A percentile compares a stretch with the other conserved stretches of the same genome.
These are phyloP conservation scores for Somion occarium DNA, from an alignment of 1,284 basidiomycete species.

Conservation along the genomic window DNA sequence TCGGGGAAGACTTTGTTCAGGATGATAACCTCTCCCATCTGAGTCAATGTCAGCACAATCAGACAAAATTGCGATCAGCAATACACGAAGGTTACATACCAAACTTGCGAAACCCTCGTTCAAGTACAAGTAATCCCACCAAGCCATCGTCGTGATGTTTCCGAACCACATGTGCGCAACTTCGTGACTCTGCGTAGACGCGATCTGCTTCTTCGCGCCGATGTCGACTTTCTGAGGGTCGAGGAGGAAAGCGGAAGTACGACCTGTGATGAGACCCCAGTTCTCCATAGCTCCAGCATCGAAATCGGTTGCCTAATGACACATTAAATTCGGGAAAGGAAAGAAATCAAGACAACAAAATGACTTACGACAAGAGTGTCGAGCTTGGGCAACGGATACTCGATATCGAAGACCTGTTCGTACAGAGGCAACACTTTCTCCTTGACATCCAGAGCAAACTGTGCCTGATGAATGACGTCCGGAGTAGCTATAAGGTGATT, in stretches of 20 bases:
- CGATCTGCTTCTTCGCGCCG: constrained; percentile 76
- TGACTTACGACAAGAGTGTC: constrained; percentile 74
- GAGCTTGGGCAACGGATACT: constrained; percentile 90
- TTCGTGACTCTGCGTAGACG: constrained; percentile 79
- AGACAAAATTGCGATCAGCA: background rate
- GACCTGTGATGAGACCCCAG: constrained; percentile 91
- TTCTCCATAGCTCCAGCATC: constrained; percentile 96
- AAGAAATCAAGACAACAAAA: background rate
- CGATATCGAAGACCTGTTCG: constrained; percentile 88
- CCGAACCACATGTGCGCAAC: constrained; percentile 88
- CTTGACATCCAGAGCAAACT: constrained; percentile 88
- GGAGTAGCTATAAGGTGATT: constrained; percentile 61
- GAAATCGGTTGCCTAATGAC: constrained; percentile 74
- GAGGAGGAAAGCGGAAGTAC: constrained; percentile 80
- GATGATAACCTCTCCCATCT: constrained; percentile 92
- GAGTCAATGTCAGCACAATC: constrained; percentile 6
- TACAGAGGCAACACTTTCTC: constrained; percentile 86
- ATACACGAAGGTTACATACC: background rate
- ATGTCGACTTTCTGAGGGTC: constrained; percentile 78
- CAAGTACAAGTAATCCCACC: constrained; percentile 90
- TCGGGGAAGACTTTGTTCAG: constrained; percentile 76
- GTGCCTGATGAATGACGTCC: constrained; percentile 79
- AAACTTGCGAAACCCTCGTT: constrained; percentile 55
- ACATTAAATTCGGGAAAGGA: background rate
- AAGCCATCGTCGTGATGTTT: constrained; percentile 89